A percentile compares a stretch with the other conserved stretches of the same genome.
These are phyloP conservation scores for Euphrasia arctica DNA, from an alignment of 305 asterid species.

Conservation along the genomic window DNA sequence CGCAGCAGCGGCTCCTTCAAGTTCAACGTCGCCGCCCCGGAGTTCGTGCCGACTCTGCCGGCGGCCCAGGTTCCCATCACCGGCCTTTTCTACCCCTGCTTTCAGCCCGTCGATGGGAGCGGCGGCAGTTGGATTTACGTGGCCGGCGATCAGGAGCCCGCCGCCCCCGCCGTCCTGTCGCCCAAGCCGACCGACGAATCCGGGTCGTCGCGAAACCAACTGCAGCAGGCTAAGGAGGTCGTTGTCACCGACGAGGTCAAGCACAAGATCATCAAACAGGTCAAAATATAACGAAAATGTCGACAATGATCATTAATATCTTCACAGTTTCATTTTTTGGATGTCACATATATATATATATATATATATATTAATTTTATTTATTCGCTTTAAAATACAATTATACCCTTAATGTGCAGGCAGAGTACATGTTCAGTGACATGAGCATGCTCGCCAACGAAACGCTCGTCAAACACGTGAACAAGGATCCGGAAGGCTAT, in stretches of 20 bases:
- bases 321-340: no score
- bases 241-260: slow-evolving; percentile 30
- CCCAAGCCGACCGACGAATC: slow-evolving; percentile 21
- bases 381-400: no score
- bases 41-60: slow-evolving; percentile 57
- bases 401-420: slow-evolving; percentile 35
- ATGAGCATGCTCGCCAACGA: slow-evolving; percentile 93
- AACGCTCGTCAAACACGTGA: slow-evolving; percentile 67
- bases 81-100: slow-evolving; percentile 62
- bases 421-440: slow-evolving; percentile 88
- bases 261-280: no score
- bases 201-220: neutral
- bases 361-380: no score
- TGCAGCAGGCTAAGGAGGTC: slow-evolving; percentile 29
- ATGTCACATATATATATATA: no score
- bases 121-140: slow-evolving; percentile 60
- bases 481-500: slow-evolving; percentile 76
- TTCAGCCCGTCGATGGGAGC: slow-evolving; percentile 47
- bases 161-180: slow-evolving; percentile 38
- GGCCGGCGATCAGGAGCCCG: slow-evolving; percentile 43
- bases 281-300: no score
- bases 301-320: no score
- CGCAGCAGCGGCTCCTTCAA: slow-evolving; percentile 39
- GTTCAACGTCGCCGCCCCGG: slow-evolving; percentile 85
- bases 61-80: slow-evolving; percentile 26